Percentiles rank a stretch among this genome's conserved stretches.
Conservation (phyloP, 176 grass and related monocot genomes). For the Coix lacrymajobi region DNA sequence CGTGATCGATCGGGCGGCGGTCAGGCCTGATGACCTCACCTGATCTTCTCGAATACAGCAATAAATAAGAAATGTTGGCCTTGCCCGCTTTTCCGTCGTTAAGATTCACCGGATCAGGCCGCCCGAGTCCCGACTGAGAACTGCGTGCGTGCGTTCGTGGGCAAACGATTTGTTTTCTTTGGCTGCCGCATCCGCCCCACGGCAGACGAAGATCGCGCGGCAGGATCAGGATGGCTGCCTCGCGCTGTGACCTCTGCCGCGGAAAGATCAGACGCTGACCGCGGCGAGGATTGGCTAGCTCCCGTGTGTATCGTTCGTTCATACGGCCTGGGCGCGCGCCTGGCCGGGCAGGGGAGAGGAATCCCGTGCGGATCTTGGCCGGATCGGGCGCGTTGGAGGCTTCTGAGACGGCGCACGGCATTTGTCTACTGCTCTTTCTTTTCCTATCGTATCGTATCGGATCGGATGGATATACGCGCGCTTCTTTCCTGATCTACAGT, state of each 20-base stretch:
- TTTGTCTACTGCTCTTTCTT: not conserved
- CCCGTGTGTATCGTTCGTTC: too few relatives aligned
- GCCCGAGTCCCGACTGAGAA: not conserved
- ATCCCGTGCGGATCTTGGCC: constrained; percentile 22
- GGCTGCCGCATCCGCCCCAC: not conserved
- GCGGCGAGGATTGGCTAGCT: not conserved
- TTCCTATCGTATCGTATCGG: not conserved
- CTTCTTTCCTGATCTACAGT: too few relatives aligned
- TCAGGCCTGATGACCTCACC: not conserved
- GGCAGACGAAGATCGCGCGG: not conserved
- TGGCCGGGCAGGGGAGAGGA: not conserved
- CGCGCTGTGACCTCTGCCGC: not conserved
- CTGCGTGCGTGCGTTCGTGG: not conserved
- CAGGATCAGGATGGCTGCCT: not conserved
- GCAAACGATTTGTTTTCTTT: not conserved
- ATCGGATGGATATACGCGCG: not conserved
- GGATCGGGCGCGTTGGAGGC: constrained; percentile 15
- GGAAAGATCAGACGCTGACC: not conserved
- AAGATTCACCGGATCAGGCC: constrained; percentile 30
- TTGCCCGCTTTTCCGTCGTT: not conserved
- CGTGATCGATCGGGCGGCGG: not conserved
- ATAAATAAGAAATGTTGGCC: constrained; percentile 7
- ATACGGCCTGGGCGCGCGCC: too few relatives aligned
- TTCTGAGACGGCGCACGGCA: not conserved
- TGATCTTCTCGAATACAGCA: too few relatives aligned